Conservation (phyloP, 306 rosid genomes). For the Benincasa hispida region DNA sequence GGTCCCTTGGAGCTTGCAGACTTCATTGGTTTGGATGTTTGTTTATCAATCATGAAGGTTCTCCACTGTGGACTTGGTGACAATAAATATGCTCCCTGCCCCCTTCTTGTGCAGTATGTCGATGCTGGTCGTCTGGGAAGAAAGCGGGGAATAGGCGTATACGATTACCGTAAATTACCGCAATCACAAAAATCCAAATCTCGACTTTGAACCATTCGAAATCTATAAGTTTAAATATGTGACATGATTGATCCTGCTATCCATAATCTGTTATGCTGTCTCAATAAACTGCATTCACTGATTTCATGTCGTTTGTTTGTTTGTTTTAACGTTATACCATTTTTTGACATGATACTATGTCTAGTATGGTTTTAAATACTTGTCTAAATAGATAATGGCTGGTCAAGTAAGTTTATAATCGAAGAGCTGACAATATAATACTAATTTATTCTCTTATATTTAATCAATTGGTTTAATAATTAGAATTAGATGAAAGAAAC, state of each 20-base stretch:
- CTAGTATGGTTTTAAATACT: too few species aligned
- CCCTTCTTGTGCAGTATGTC: conserved; percentile 71
- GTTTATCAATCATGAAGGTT: conserved; percentile 81
- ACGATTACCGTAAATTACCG: conserved; percentile 32
- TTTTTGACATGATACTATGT: too few species aligned
- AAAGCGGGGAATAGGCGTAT: conserved; percentile 79
- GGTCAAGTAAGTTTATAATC: too few species aligned
- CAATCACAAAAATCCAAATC: conserved; percentile 27
- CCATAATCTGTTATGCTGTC: background rate
- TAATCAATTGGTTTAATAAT: too few species aligned
- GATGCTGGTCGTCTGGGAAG: conserved; percentile 83
- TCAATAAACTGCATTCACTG: background rate
- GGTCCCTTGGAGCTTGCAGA: conserved; percentile 96
- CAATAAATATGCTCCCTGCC: conserved; percentile 73
- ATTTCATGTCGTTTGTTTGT: background rate
- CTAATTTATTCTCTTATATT: too few species aligned
- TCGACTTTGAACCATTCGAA: conserved; percentile 24
- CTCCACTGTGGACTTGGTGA: conserved; percentile 87
- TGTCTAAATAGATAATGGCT: too few species aligned
- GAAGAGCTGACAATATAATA: too few species aligned
- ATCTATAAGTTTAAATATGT: background rate
- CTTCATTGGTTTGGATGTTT: conserved; percentile 90
- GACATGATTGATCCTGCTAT: background rate
- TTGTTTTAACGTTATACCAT: too few species aligned
- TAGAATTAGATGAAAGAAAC: too few species aligned